Evolutionary conservation across 163 green algal genomes (phyloP).

Genomic region (Volvox carteri): DNA sequence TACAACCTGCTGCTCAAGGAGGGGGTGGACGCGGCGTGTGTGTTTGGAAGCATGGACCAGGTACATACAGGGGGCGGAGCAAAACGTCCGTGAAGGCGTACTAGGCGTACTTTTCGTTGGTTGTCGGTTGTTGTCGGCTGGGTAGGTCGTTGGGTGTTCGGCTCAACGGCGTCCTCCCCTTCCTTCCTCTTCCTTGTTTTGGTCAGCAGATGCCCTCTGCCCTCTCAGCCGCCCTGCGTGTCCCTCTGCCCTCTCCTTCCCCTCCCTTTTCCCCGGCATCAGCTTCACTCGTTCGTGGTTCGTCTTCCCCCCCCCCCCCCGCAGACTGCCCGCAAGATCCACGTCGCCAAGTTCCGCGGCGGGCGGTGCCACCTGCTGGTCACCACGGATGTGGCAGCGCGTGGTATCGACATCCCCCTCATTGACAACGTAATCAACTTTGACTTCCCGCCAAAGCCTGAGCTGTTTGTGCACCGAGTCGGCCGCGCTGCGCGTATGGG

Average conservation of each 20-base stretch:
- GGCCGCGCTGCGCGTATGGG: constrained; percentile 88
- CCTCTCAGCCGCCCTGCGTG: no score
- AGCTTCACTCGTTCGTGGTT: no score
- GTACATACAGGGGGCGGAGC: constrained; percentile 44
- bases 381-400: constrained; percentile 97
- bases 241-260: no score
- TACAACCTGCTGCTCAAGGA: constrained; percentile 84
- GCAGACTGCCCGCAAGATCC: constrained; percentile 96
- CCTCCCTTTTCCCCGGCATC: no score
- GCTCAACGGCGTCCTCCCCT: no score
- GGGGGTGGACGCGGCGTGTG: constrained; percentile 75
- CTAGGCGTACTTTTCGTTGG: neutral
- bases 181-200: no score
- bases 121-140: neutral
- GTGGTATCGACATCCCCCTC: constrained; percentile 97
- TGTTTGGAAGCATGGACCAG: constrained; percentile 98
- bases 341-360: constrained; percentile 93
- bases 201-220: no score
- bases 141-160: no score
- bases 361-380: constrained; percentile 83
- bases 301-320: neutral
- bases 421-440: constrained; percentile 98
- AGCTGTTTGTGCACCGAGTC: constrained; percentile 97
- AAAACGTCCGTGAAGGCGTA: neutral
- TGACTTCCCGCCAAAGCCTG: constrained; percentile 95